Evolutionary conservation across 208 protist species (phyloP).

Genomic region (Strigomonas culicis): DNA sequence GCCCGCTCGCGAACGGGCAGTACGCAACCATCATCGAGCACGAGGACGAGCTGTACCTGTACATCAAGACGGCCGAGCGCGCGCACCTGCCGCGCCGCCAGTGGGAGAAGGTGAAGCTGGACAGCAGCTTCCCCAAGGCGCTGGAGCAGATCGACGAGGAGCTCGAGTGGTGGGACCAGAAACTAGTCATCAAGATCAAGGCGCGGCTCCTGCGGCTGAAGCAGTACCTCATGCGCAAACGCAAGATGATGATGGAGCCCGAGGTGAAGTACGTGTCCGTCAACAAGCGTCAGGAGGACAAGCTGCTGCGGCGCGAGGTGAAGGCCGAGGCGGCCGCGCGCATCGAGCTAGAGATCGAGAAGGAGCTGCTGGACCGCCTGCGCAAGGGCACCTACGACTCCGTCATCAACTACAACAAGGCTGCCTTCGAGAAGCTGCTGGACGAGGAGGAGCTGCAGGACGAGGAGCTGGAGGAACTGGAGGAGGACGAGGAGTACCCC

Average conservation of each 20-base stretch:
- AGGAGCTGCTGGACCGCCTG: conserved; percentile 97
- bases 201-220: conserved; percentile 97
- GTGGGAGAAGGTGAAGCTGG: conserved; percentile 98
- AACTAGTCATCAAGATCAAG: conserved; percentile 96
- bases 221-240: conserved; percentile 97
- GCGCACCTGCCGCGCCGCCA: conserved; percentile 96
- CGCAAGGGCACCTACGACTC: conserved; percentile 91
- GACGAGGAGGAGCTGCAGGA: conserved; percentile 84
- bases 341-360: conserved; percentile 96
- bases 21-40: conserved; percentile 98
- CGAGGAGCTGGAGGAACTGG: conserved; percentile 58
- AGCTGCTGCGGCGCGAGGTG: conserved; percentile 92
- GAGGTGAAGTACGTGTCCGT: conserved; percentile 95
- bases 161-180: conserved; percentile 96
- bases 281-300: conserved; percentile 97
- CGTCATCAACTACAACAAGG: conserved; percentile 89
- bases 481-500: conserved; percentile 80
- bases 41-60: conserved; percentile 96
- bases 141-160: conserved; percentile 95
- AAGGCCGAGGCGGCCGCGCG: conserved; percentile 97
- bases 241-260: conserved; percentile 93
- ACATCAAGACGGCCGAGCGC: conserved; percentile 99
- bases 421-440: conserved; percentile 83
- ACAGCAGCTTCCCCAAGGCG: conserved; percentile 95
- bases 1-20: conserved; percentile 98